Percentiles rank a stretch among this genome's conserved stretches.
These are phyloP conservation scores for Schizosaccharomyces japonicus DNA, from an alignment of 805 yeast species.

Conservation along the genomic window DNA sequence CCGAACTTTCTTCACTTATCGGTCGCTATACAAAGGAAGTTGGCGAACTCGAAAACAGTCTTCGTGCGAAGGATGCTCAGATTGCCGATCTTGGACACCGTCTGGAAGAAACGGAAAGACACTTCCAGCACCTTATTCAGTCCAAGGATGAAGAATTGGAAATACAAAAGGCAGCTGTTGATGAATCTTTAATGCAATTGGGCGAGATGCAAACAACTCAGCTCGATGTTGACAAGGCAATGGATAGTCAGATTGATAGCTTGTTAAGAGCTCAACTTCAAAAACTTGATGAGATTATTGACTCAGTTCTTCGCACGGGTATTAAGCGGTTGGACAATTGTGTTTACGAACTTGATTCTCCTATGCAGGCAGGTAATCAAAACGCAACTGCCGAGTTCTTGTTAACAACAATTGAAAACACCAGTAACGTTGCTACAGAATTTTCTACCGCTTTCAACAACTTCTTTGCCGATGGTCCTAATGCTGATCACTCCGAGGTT, in stretches of 20 bases:
- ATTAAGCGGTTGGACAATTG: slow-evolving; percentile 52
- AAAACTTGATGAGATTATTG: slow-evolving; percentile 34
- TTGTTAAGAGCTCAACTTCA: slow-evolving; percentile 25
- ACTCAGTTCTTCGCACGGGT: slow-evolving; percentile 45
- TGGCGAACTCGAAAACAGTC: slow-evolving; percentile 23
- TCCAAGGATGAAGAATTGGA: slow-evolving; percentile 62
- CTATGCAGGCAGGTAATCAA: slow-evolving; percentile 62
- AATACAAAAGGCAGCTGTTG: slow-evolving; percentile 45
- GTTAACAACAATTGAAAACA: slow-evolving; percentile 43
- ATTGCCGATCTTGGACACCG: slow-evolving; percentile 14
- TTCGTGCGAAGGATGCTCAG: slow-evolving; percentile 16
- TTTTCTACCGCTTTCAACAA: slow-evolving; percentile 57
- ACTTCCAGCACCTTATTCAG: slow-evolving; percentile 24
- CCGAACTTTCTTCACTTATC: slow-evolving; percentile 35
- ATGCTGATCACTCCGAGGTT: slow-evolving; percentile 34
- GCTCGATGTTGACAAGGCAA: slow-evolving; percentile 26
- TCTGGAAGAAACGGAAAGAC: slow-evolving; percentile 13
- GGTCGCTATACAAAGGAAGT: slow-evolving; percentile 41
- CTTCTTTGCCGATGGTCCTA: slow-evolving; percentile 52
- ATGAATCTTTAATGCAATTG: slow-evolving; percentile 38
- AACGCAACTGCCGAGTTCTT: slow-evolving; percentile 49
- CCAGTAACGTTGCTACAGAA: slow-evolving; percentile 48
- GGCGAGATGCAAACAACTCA: slow-evolving; percentile 23
- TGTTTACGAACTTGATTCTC: slow-evolving; percentile 43
- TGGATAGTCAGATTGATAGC: slow-evolving; percentile 35